Evolutionary conservation across 805 yeast genomes (phyloP).

Genomic region (Hanseniaspora mollemarum): DNA sequence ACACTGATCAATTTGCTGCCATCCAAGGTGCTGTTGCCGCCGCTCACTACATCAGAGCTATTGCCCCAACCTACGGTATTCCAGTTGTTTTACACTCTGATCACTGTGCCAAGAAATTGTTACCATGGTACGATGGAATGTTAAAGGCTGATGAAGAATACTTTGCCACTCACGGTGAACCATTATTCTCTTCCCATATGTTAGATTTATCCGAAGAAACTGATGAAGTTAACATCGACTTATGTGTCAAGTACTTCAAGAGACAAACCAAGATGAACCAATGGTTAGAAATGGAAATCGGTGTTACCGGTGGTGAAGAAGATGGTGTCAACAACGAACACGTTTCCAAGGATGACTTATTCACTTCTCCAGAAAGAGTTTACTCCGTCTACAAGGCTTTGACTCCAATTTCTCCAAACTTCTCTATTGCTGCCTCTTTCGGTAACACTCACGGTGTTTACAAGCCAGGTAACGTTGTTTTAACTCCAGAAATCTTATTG

Average conservation of each 20-base stretch:
- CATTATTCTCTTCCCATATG: conserved; percentile 98
- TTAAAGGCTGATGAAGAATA: conserved; percentile 90
- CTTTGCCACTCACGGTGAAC: conserved; percentile 78
- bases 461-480: conserved; percentile 96
- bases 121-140: conserved; percentile 99
- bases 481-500: conserved; percentile 85
- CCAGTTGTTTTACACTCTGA: conserved; percentile 97
- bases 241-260: conserved; percentile 87
- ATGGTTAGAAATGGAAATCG: conserved; percentile 99
- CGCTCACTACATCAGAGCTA: conserved; percentile 91
- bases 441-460: conserved; percentile 99
- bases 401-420: conserved; percentile 85
- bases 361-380: conserved; percentile 93
- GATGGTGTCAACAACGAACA: conserved; percentile 99
- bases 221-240: conserved; percentile 89
- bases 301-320: conserved; percentile 99
- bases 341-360: conserved; percentile 73
- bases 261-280: conserved; percentile 90
- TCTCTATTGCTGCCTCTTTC: conserved; percentile 98
- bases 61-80: conserved; percentile 92
- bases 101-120: conserved; percentile 96
- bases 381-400: conserved; percentile 84
- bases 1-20: conserved; percentile 87
- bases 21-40: conserved; percentile 94
- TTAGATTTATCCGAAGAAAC: conserved; percentile 93